Evolutionary conservation across 352 stramenopile genomes (phyloP).

Genomic region (Pythium aphanidermatum): DNA sequence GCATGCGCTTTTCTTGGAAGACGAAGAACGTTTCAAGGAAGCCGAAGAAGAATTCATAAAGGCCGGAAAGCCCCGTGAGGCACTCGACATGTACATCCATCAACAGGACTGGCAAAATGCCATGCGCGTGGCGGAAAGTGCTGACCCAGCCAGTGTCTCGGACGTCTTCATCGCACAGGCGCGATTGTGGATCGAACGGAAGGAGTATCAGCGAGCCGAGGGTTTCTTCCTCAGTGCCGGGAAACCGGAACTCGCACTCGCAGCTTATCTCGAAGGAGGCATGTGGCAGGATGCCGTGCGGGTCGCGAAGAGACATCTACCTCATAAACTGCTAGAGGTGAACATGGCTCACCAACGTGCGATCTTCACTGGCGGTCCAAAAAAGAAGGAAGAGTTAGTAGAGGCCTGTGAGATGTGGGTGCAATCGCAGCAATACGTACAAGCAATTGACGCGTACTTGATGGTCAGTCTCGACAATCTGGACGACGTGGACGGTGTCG

Average conservation of each 20-base stretch:
- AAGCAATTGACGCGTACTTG: slow-evolving; percentile 91
- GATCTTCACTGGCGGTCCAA: slow-evolving; percentile 67
- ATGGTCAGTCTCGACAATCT: slow-evolving; percentile 72
- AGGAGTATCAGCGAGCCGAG: slow-evolving; percentile 82
- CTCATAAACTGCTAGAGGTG: slow-evolving; percentile 90
- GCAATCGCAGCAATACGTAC: slow-evolving; percentile 81
- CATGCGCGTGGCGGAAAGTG: slow-evolving; percentile 88
- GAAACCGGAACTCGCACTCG: slow-evolving; percentile 88
- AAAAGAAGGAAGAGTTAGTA: slow-evolving; percentile 77
- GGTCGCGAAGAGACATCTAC: slow-evolving; percentile 87
- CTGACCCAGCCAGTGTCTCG: slow-evolving; percentile 82
- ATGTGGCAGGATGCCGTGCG: slow-evolving; percentile 89
- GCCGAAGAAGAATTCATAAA: slow-evolving; percentile 92
- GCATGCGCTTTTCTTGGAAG: slow-evolving; percentile 90
- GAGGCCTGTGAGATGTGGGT: slow-evolving; percentile 87
- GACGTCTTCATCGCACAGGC: slow-evolving; percentile 91
- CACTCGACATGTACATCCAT: slow-evolving; percentile 95
- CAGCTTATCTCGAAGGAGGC: slow-evolving; percentile 76
- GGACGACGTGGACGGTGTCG: slow-evolving; percentile 60
- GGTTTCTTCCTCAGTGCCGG: slow-evolving; percentile 89
- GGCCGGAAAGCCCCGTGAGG: slow-evolving; percentile 89
- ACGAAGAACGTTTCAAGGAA: slow-evolving; percentile 92
- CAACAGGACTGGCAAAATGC: slow-evolving; percentile 91
- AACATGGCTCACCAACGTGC: slow-evolving; percentile 81
- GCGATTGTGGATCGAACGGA: slow-evolving; percentile 76